phyloP scores from a whole-genome alignment of 768 basidiomycete species.

The Psilocybe subaeruginosa region DNA sequence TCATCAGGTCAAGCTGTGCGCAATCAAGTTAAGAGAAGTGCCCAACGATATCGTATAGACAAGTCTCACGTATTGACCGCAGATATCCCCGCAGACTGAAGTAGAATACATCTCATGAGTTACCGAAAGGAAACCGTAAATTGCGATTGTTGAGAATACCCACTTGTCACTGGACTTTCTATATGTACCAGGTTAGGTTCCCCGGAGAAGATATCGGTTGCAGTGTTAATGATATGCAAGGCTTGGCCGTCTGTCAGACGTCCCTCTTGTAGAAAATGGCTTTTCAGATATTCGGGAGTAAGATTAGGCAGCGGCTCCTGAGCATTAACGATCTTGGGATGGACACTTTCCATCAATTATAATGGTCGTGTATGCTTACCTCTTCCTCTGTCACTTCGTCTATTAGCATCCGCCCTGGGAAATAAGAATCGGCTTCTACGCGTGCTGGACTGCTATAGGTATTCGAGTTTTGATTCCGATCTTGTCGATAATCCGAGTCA shows the following conservation, averaged over 20 bases:
- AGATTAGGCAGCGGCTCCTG: constrained; percentile 24
- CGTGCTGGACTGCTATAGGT: too few species aligned
- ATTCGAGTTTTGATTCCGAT: too few species aligned
- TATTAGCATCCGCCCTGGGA: too few species aligned
- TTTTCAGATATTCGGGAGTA: constrained; percentile 78
- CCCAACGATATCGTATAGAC: neutral
- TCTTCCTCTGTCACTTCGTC: too few species aligned
- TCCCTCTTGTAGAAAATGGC: constrained; percentile 90
- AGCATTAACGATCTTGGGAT: too few species aligned
- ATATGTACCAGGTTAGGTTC: constrained; percentile 90
- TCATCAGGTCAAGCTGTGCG: constrained; percentile 93
- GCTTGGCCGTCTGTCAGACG: constrained; percentile 87
- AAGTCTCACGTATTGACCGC: constrained; percentile 87
- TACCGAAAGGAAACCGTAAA: neutral
- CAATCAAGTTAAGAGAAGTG: neutral
- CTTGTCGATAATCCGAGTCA: too few species aligned
- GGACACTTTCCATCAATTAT: too few species aligned
- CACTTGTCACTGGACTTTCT: constrained; percentile 89
- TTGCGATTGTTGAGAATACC: constrained; percentile 32
- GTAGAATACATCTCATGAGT: neutral
- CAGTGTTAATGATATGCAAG: constrained; percentile 73
- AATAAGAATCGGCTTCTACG: too few species aligned
- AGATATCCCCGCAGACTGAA: constrained; percentile 94
- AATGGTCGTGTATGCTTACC: too few species aligned
- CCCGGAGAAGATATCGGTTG: constrained; percentile 63